Percentiles rank a stretch among this genome's conserved stretches.
These are phyloP conservation scores for Fusarium solani-melongenae DNA, from an alignment of 2,329 filamentous ascomycete genomes.

Conservation along the genomic window DNA sequence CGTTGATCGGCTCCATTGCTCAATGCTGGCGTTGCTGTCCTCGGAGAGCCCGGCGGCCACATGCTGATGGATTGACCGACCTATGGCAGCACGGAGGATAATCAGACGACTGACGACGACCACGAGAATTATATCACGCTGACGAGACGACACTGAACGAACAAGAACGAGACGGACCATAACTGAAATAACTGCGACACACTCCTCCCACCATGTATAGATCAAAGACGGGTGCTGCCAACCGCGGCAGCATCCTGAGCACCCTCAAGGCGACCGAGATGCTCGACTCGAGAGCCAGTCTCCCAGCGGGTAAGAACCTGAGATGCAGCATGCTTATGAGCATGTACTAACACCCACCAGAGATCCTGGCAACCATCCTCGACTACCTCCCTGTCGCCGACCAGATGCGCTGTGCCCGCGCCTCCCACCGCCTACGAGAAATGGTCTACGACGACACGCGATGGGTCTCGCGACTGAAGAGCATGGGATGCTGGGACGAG, in stretches of 20 bases:
- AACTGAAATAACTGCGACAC: constrained; percentile 9
- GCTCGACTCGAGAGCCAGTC: constrained; percentile 78
- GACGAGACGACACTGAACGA: background rate
- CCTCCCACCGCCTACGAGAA: constrained; percentile 88
- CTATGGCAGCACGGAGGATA: constrained; percentile 23
- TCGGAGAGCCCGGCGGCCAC: constrained; percentile 28
- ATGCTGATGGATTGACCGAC: constrained; percentile 32
- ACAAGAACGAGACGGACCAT: background rate
- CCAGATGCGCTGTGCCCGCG: constrained; percentile 84
- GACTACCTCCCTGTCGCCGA: constrained; percentile 89
- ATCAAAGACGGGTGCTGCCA: constrained; percentile 53
- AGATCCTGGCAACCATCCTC: constrained; percentile 88
- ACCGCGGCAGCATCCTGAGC: constrained; percentile 70
- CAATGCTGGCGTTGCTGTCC: constrained; percentile 30
- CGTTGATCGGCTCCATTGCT: background rate
- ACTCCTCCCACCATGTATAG: constrained; percentile 52
- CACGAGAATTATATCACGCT: background rate
- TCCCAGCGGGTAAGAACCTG: constrained; percentile 77
- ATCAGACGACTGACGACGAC: constrained; percentile 18
- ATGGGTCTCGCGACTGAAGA: constrained; percentile 88
- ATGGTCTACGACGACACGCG: constrained; percentile 99
- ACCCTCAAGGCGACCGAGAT: constrained; percentile 85
- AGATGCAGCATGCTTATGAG: background rate
- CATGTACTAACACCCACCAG: constrained; percentile 53
- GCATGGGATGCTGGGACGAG: constrained; percentile 94